Evolutionary conservation across 495 filamentous ascomycete species (phyloP).

Genomic region (Xylaria scruposa): DNA sequence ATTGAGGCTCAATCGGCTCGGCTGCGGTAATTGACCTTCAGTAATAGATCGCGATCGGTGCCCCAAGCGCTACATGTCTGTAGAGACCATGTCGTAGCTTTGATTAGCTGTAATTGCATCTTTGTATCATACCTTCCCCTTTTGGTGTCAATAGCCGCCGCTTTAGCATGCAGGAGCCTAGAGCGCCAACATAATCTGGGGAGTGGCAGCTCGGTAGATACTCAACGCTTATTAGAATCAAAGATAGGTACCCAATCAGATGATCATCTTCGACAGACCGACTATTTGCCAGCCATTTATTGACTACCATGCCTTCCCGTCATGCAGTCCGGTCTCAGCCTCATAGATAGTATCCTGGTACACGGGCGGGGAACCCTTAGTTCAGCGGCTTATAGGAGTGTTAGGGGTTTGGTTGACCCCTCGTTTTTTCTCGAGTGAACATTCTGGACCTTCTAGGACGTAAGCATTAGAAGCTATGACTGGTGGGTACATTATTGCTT

Average conservation of each 20-base stretch:
- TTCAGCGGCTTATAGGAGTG: too few species aligned
- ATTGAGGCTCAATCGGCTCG: background rate
- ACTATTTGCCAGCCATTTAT: background rate
- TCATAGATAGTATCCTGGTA: background rate
- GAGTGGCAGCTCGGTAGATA: too few species aligned
- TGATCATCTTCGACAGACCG: background rate
- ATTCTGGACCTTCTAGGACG: too few species aligned
- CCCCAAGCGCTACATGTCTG: background rate
- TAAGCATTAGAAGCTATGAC: too few species aligned
- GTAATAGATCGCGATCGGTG: background rate
- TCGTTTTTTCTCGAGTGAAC: too few species aligned
- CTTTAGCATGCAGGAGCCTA: background rate
- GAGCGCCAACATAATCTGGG: background rate
- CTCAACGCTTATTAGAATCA: background rate
- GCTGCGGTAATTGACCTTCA: background rate
- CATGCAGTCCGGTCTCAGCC: background rate
- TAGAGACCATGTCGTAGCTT: background rate
- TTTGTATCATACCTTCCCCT: background rate
- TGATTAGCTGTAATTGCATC: background rate
- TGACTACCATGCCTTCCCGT: background rate
- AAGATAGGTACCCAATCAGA: background rate
- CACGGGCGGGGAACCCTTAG: too few species aligned
- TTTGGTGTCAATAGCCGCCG: background rate
- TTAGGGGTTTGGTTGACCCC: too few species aligned
- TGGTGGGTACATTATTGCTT: too few species aligned